Conservation (phyloP, 2,329 filamentous ascomycete genomes). For the Trichoderma brevicompactum region DNA sequence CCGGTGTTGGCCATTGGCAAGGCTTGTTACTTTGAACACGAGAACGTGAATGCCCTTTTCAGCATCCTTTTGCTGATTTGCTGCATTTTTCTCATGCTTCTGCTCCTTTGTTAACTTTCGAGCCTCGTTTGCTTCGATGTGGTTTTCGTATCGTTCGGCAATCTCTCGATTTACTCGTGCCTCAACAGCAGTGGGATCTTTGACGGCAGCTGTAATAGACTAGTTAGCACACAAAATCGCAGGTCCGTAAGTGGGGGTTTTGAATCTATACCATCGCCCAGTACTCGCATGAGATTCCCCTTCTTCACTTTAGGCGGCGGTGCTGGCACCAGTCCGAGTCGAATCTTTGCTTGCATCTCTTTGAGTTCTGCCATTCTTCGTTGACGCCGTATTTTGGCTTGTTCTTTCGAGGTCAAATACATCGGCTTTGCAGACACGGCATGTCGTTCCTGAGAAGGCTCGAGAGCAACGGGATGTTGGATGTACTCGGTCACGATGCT, state of each 20-base stretch:
- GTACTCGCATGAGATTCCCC: slow-evolving; percentile 94
- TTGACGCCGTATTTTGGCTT: slow-evolving; percentile 87
- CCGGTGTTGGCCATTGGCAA: slow-evolving; percentile 91
- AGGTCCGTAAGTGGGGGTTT: background rate
- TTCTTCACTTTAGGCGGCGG: slow-evolving; percentile 97
- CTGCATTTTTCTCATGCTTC: slow-evolving; percentile 77
- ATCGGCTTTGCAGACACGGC: slow-evolving; percentile 81
- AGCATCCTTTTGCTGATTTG: slow-evolving; percentile 86
- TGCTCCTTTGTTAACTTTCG: slow-evolving; percentile 89
- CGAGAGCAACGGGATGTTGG: slow-evolving; percentile 88
- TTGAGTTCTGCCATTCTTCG: slow-evolving; percentile 91
- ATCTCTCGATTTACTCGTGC: slow-evolving; percentile 93
- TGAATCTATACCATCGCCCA: slow-evolving; percentile 71
- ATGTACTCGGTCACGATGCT: slow-evolving; percentile 89
- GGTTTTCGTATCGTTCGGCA: slow-evolving; percentile 78
- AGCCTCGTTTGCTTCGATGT: slow-evolving; percentile 78
- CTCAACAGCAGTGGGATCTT: slow-evolving; percentile 96
- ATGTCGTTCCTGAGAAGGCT: slow-evolving; percentile 88
- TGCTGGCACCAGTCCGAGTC: slow-evolving; percentile 84
- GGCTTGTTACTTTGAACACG: slow-evolving; percentile 85
- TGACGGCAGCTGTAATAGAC: slow-evolving; percentile 62
- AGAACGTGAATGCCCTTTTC: slow-evolving; percentile 82
- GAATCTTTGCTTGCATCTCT: slow-evolving; percentile 94
- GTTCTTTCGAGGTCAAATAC: slow-evolving; percentile 89
- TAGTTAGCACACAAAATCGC: slow-evolving; percentile 31